Percentiles rank a stretch among this genome's conserved stretches.
phyloP scores from a whole-genome alignment of 73 alveolate species.

The Paramecium octaurelia region DNA sequence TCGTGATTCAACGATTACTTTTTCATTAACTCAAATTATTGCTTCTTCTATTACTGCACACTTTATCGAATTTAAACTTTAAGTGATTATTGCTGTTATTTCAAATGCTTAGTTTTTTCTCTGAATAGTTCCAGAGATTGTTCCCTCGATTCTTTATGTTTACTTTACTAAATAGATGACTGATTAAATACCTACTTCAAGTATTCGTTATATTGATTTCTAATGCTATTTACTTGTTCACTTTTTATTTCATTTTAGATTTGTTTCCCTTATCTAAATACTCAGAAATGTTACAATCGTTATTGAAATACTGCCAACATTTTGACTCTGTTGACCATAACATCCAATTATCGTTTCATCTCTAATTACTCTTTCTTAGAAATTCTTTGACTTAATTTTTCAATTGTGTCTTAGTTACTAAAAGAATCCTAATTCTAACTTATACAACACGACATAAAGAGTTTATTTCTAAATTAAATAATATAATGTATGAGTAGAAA shows the following conservation, averaged over 20 bases:
- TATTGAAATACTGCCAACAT: background rate
- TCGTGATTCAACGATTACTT: background rate
- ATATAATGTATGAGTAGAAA: background rate
- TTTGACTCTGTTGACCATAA: background rate
- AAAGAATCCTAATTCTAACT: background rate
- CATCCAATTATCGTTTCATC: conserved; percentile 11
- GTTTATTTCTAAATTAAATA: background rate
- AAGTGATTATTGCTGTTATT: background rate
- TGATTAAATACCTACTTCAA: background rate
- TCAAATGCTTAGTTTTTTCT: background rate
- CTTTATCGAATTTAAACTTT: background rate
- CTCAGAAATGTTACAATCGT: background rate
- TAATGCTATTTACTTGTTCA: background rate
- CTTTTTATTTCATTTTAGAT: background rate
- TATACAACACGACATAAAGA: background rate
- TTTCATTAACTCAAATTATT: background rate
- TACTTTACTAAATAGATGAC: background rate
- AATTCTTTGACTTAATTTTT: background rate
- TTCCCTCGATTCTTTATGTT: background rate
- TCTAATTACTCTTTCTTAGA: conserved; percentile 30
- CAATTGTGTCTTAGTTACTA: background rate
- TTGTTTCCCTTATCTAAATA: background rate
- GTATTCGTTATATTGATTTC: background rate
- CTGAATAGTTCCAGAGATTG: background rate
- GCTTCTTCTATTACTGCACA: background rate